Evolutionary conservation across 371 early-diverging fungal genomes (phyloP), one percentile per base, ranked within the genome.

Genomic region (Dichotomocladium elegans): DNA sequence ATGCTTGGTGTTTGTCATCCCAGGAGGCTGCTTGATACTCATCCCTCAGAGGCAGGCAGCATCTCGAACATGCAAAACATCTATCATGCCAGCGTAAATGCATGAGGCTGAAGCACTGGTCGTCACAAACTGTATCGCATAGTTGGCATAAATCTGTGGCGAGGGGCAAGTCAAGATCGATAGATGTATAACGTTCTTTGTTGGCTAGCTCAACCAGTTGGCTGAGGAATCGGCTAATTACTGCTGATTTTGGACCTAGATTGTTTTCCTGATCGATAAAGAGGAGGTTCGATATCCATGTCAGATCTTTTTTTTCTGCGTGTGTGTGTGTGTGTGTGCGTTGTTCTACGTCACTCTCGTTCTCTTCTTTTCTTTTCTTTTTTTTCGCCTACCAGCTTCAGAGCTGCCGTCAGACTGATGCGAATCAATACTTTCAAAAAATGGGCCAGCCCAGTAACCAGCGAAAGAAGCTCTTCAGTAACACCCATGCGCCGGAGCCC

Each of bases 371-470:
- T n/a, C n/a, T n/a, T n/a, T n/a, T n/a, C n/a, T n/a, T n/a, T n/a
- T n/a, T 1, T 51, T 19, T 41, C 30, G 43, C 35, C 41, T 71
- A 90, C 94, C 62, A 95, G 74, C 58, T 82, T 80, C 26, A 98
- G 67, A 0, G 95, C 91, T 5, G 95, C 93, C 15, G 86, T 90
- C 31, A 98, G 68, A 7, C 94, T 94, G 12, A 91, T 82, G 4
- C 95, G 85, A 53, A 96, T 95, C 47, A 96, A 62, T 15, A 89
- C 83, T 66, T 97, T 98, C 17, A 97, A 78, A 47, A 87, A 88
- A 50, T 94, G 97, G 4, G 98, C 99, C 6, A 98, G 74, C 14
- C 89, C 87, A 41, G 97, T 94, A 4, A 97, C 96, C 14, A 95
- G 71, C 7, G 91, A 83, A 25, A 97, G 76, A 51, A 97, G 70